Evolutionary conservation across 768 basidiomycete genomes (phyloP), one percentile per base, ranked within the genome.

Genomic region (Podaxis sp.): DNA sequence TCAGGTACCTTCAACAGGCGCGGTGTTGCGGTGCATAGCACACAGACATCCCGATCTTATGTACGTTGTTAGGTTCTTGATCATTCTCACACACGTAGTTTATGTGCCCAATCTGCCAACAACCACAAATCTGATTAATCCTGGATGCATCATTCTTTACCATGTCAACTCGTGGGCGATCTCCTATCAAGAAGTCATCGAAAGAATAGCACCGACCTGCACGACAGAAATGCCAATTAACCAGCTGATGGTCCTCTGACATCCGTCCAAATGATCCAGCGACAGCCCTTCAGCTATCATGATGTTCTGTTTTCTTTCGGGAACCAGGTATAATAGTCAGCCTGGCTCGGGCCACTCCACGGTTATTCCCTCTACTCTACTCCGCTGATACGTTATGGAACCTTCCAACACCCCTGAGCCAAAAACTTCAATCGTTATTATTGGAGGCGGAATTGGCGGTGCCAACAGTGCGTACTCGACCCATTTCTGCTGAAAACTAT

Each of bases 361-460:
- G n/a, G 13, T 19, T 43, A 43, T 43, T 8, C 15, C 12, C 12
- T 43, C 49, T 25, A 17, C 19, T 40, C 17, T 25, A 22, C 22
- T 19, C 19, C 29, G 15, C 27, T 33, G 24, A 53, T 33, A 6
- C 9, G 1, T 9, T 19, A 51, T 59, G 58, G 56, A 47, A 22
- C 13, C 46, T 13, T 41, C 47, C n/a, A 17, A 25, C 58, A 17
- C 40, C 33, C 33, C 33, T 52, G 6, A 9, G 24, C n/a, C 36
- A 12, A 55, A 38, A 55, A 55, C 53, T 11, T 59, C 58, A 5
- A 15, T 59, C 36, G 47, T 51, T n/a, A 17, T 59, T 25, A 22
- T 59, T 27, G 51, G 50, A 3, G 59, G 59, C 22, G 59, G 51
- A 3, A 52, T 60, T 40, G 59, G 59, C 36, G 59, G 59, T 25